Evolutionary conservation across 202 grass and related monocot species (phyloP), one percentile per base, ranked within the genome.

Genomic region (Dendrocalamus latiflorus): DNA sequence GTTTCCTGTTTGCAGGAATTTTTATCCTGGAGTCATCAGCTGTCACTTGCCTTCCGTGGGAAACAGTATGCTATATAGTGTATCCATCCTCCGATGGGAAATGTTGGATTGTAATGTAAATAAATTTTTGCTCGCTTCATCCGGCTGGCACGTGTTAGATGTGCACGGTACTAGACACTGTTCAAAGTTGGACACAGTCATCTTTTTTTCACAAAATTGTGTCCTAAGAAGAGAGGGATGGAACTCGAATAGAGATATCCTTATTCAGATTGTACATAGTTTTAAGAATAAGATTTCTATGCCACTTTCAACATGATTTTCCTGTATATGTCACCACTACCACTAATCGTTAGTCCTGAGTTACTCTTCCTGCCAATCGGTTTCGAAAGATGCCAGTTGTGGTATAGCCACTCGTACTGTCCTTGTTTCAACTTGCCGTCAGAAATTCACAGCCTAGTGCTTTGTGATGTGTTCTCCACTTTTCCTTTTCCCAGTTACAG

Each of bases 31-130:
- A 74, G 79, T 87, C 66, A 30, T 26, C 68, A 74, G 61, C 75
- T 87, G 71, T 48, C 56, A 37, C 45, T 79, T 80, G 81, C 78
- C 66, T 81, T n/a, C n/a, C n/a, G n/a, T n/a, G n/a, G n/a, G n/a
- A n/a, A n/a, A n/a, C n/a, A n/a, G n/a, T n/a, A n/a, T 73, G 80
- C 50, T 81, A 83, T 89, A 70, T 80, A 82, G 24, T 77, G 50
- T 87, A 87, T 86, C 75, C 61, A 14, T 65, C 54, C 74, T 89
- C 77, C 81, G 55, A 59, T 70, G 81, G 90, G 86, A 94, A 69
- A 72, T 88, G 81, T 74, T 89, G 65, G 75, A 65, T 73, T 90
- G 72, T 97, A 62, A 77, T 97, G 94, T 92, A 94, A 84, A 97
- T 94, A 91, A 94, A 78, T 79, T 94, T 97, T 88, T 81, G 68